Evolutionary conservation across 2,329 filamentous ascomycete genomes (phyloP).

Genomic region (Ophiocordyceps camponoti-floridani): DNA sequence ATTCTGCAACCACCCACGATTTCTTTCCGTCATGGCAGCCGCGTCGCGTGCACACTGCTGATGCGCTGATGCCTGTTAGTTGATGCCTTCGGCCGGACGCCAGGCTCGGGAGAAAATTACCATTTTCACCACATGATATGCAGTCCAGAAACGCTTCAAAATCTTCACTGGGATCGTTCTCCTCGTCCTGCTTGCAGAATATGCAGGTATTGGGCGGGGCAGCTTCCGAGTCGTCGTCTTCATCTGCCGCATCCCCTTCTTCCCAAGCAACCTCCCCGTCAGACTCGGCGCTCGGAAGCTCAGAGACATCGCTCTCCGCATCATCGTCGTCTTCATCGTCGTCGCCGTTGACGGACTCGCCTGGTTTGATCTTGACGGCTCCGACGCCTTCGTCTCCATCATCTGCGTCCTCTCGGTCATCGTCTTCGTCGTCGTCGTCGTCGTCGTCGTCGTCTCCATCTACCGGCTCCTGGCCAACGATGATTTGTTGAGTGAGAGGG

Average conservation of each 20-base stretch:
- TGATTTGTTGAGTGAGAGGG: conserved; percentile 6
- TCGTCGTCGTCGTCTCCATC: conserved; percentile 14
- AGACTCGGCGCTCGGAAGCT: conserved; percentile 22
- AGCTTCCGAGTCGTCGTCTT: conserved; percentile 37
- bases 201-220: conserved; percentile 33
- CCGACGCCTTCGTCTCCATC: conserved; percentile 37
- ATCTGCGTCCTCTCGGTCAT: conserved; percentile 10
- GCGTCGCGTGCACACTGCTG: conserved; percentile 71
- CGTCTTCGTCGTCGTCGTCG: conserved; percentile 5
- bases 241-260: conserved; percentile 36
- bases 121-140: conserved; percentile 60
- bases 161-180: conserved; percentile 64
- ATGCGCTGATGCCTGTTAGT: conserved; percentile 51
- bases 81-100: conserved; percentile 5
- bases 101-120: conserved; percentile 32
- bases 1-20: conserved; percentile 9
- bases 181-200: conserved; percentile 70
- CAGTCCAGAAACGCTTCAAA: conserved; percentile 68
- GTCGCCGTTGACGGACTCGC: conserved; percentile 25
- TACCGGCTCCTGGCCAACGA: conserved; percentile 10
- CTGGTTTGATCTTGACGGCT: conserved; percentile 36
- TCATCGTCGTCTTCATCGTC: conserved; percentile 28
- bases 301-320: conserved; percentile 26
- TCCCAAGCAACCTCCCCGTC: conserved; percentile 22
- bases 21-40: conserved; percentile 17